These are phyloP conservation scores for Pythium brassicae DNA, from an alignment of 352 stramenopile genomes.

Conservation along the genomic window DNA sequence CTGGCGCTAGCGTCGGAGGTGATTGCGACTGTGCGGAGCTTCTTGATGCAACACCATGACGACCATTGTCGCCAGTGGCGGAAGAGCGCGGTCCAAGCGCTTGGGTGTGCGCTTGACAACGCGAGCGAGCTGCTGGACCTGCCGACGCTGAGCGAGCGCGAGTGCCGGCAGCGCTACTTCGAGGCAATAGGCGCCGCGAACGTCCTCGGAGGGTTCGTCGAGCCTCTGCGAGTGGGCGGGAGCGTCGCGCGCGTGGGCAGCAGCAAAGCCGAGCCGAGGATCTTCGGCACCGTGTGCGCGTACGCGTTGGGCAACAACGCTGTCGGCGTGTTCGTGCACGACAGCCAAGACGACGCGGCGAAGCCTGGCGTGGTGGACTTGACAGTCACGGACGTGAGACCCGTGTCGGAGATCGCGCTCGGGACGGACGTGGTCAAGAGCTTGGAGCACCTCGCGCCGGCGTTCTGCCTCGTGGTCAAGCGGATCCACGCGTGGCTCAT, in stretches of 20 bases:
- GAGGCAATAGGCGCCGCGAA: conserved; percentile 32
- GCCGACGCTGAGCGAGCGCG: conserved; percentile 1
- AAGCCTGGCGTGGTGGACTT: conserved; percentile 6
- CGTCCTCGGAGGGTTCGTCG: conserved; percentile 44
- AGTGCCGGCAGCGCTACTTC: conserved; percentile 25
- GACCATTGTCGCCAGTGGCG: conserved; percentile 20
- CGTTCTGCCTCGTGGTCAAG: conserved; percentile 34
- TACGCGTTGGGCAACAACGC: conserved; percentile 37
- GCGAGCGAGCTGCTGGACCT: conserved; percentile 7
- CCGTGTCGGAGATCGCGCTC: conserved; percentile 24
- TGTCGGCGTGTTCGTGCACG: conserved; percentile 8
- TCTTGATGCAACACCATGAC: conserved; percentile 14
- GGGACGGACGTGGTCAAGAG: conserved; percentile 17
- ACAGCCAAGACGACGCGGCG: not conserved
- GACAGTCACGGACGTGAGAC: conserved; percentile 17
- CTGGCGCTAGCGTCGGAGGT: conserved; percentile 33
- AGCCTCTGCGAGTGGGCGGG: conserved; percentile 33
- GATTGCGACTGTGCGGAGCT: conserved; percentile 27
- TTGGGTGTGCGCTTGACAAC: conserved; percentile 19
- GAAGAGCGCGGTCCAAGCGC: conserved; percentile 18
- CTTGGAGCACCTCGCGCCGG: conserved; percentile 28
- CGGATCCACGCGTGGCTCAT: conserved; percentile 37
- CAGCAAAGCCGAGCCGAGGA: conserved; percentile 4
- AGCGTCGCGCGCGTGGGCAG: conserved; percentile 17
- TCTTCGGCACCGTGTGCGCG: conserved; percentile 21